These are phyloP conservation scores for Solanum hybrid DNA, from an alignment of 305 asterid genomes.

Conservation along the genomic window DNA sequence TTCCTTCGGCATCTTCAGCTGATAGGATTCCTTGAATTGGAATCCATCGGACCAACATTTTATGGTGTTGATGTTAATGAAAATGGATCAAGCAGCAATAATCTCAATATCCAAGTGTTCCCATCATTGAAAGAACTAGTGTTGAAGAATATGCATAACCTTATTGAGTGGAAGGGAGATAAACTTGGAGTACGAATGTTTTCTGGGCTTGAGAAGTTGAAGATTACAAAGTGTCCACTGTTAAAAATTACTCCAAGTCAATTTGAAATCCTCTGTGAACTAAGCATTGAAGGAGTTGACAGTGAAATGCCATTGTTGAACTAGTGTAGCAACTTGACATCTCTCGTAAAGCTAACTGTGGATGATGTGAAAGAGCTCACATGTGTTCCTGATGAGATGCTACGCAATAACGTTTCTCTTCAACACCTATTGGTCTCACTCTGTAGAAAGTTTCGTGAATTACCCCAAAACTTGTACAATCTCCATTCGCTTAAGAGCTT, in stretches of 20 bases:
- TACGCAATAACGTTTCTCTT: not conserved
- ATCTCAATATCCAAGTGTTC: not conserved
- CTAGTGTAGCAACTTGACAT: not conserved
- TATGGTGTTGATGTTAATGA: not conserved
- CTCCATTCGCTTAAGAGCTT: not conserved
- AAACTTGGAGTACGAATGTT: not conserved
- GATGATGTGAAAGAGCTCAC: not conserved
- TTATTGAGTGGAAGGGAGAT: not conserved
- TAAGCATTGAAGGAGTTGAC: not conserved
- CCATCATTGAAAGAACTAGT: not conserved
- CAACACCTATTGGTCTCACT: not conserved
- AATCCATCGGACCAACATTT: not conserved
- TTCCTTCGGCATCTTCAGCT: not conserved
- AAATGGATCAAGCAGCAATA: not conserved
- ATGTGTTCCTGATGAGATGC: not conserved
- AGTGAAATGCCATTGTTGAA: not conserved
- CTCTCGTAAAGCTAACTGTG: not conserved
- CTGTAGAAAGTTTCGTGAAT: not conserved
- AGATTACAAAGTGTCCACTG: not conserved
- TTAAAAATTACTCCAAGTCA: not conserved
- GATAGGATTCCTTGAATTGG: not conserved
- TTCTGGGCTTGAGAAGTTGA: not conserved
- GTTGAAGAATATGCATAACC: accelerated
- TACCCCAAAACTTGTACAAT: not conserved
- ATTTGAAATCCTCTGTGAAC: not conserved